phyloP scores from a whole-genome alignment of 2,329 filamentous ascomycete genomes.

The Colletotrichum gigasporum region DNA sequence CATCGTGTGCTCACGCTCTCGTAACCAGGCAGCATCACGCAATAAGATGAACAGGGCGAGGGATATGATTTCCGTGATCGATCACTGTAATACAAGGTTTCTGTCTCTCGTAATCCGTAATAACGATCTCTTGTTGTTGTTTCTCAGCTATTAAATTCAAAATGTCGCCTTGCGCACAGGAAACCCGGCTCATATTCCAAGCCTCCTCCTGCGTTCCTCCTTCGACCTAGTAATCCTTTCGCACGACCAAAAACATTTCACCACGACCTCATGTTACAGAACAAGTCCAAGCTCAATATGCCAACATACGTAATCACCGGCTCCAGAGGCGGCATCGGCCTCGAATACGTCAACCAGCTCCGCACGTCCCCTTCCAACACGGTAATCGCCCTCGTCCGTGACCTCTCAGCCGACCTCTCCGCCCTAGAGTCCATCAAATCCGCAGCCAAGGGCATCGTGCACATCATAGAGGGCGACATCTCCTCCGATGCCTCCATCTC shows the following conservation, averaged over 20 bases:
- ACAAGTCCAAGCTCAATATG: constrained; percentile 36
- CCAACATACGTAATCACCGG: constrained; percentile 45
- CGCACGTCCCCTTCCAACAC: constrained; percentile 41
- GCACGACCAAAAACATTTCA: no score
- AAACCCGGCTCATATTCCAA: no score
- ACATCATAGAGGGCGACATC: constrained; percentile 30
- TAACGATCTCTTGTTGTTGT: no score
- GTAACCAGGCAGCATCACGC: no score
- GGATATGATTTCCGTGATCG: no score
- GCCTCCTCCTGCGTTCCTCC: background rate
- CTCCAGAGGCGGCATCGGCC: constrained; percentile 40
- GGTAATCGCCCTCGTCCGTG: constrained; percentile 50
- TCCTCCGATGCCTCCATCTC: constrained; percentile 15
- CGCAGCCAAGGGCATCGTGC: background rate
- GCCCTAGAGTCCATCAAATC: constrained; percentile 1
- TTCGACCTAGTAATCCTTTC: background rate
- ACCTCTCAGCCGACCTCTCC: constrained; percentile 23
- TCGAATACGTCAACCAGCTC: constrained; percentile 44
- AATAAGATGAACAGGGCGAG: no score
- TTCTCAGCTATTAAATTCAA: no score
- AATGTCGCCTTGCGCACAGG: no score
- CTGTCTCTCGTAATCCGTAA: no score
- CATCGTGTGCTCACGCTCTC: no score
- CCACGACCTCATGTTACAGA: background rate
- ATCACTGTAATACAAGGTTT: no score